phyloP scores from a whole-genome alignment of 2,329 filamentous ascomycete species.

The Hypoxylon sp. region DNA sequence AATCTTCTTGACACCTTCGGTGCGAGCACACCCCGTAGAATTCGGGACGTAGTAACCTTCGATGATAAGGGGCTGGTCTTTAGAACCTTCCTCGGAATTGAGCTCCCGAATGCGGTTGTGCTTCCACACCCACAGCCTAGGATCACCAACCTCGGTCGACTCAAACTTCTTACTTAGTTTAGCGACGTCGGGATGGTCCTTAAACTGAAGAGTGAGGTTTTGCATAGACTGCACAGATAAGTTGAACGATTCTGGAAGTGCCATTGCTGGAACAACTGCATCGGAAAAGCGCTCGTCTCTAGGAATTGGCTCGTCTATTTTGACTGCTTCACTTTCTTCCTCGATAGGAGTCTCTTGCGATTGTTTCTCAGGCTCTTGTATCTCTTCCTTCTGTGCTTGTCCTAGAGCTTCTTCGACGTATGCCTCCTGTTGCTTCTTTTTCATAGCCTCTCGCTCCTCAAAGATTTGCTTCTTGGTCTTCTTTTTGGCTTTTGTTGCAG shows the following conservation, averaged over 20 bases:
- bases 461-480: slow-evolving; percentile 62
- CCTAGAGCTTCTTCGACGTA: slow-evolving; percentile 56
- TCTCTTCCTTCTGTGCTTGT: slow-evolving; percentile 49
- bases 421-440: slow-evolving; percentile 67
- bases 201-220: slow-evolving; percentile 52
- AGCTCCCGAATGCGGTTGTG: slow-evolving; percentile 64
- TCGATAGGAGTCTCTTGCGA: slow-evolving; percentile 37
- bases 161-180: slow-evolving; percentile 60
- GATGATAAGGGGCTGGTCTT: slow-evolving; percentile 55
- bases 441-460: slow-evolving; percentile 62
- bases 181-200: slow-evolving; percentile 59
- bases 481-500: slow-evolving; percentile 60
- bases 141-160: slow-evolving; percentile 56
- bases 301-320: slow-evolving; percentile 44
- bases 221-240: slow-evolving; percentile 58
- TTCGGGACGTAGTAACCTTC: slow-evolving; percentile 85
- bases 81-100: slow-evolving; percentile 52
- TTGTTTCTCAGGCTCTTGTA: slow-evolving; percentile 44
- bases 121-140: slow-evolving; percentile 66
- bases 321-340: no score
- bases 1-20: slow-evolving; percentile 94
- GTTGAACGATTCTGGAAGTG: slow-evolving; percentile 55
- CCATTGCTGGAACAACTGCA: slow-evolving; percentile 56
- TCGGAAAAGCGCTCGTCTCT: slow-evolving; percentile 61
- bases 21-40: slow-evolving; percentile 82